Evolutionary conservation across 1,284 basidiomycete genomes (phyloP).

Genomic region (Boletus hoseneyae): DNA sequence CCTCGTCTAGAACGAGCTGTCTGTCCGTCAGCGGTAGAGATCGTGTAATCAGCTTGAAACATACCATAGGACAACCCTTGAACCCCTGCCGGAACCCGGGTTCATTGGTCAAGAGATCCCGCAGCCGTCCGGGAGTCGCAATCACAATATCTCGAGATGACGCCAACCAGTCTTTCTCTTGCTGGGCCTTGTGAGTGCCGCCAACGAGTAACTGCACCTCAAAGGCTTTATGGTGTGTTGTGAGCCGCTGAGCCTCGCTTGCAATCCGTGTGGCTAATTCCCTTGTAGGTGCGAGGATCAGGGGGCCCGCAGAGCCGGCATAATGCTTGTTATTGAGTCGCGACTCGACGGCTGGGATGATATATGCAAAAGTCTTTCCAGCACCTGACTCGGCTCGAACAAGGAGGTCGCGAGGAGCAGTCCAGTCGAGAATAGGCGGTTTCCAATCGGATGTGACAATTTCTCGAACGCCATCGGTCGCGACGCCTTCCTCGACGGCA

Average conservation of each 20-base stretch:
- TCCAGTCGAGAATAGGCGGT: slow-evolving; percentile 31
- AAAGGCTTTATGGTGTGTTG: slow-evolving; percentile 61
- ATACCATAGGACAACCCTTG: slow-evolving; percentile 55
- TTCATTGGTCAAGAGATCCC: slow-evolving; percentile 73
- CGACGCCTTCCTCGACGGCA: not conserved
- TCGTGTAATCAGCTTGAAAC: slow-evolving; percentile 18
- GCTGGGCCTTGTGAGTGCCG: slow-evolving; percentile 64
- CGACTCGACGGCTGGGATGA: slow-evolving; percentile 84
- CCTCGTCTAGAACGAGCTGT: slow-evolving; percentile 92
- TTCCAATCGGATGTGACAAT: not conserved
- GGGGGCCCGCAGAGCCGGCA: slow-evolving; percentile 57
- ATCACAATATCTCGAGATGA: slow-evolving; percentile 85
- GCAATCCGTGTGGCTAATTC: slow-evolving; percentile 96
- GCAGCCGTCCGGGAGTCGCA: slow-evolving; percentile 87
- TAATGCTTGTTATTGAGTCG: slow-evolving; percentile 50
- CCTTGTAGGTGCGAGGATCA: slow-evolving; percentile 92
- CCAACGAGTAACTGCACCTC: slow-evolving; percentile 81
- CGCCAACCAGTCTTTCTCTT: slow-evolving; percentile 66
- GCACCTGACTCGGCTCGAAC: slow-evolving; percentile 92
- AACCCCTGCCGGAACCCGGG: slow-evolving; percentile 55
- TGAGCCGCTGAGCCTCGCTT: slow-evolving; percentile 74
- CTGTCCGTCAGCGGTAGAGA: slow-evolving; percentile 5
- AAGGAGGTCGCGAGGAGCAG: slow-evolving; percentile 56
- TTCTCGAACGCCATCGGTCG: slow-evolving; percentile 15
- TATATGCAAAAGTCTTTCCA: slow-evolving; percentile 90